Conservation (phyloP, 169 alveolate species). For the Plasmodium inui region DNA sequence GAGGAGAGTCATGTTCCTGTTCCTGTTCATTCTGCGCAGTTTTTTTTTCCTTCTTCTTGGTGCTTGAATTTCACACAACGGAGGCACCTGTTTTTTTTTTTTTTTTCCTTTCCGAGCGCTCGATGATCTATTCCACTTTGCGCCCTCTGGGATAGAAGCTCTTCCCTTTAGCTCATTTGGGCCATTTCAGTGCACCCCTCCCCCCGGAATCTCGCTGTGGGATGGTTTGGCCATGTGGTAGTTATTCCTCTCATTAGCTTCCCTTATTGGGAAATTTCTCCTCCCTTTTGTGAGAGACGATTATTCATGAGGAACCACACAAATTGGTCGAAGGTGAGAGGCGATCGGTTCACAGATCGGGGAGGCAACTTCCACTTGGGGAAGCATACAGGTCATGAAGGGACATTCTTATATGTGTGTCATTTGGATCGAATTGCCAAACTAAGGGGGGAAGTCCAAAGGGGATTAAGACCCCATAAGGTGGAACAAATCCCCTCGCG, state of each 20-base stretch:
- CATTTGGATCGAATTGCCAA: not conserved
- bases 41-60: not conserved
- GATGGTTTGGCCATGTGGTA: not conserved
- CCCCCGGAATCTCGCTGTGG: not conserved
- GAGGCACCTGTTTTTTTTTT: too few species aligned
- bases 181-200: not conserved
- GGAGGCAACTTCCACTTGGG: not conserved
- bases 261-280: not conserved
- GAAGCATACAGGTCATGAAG: not conserved
- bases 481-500: not conserved
- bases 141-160: not conserved
- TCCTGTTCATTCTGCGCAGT: not conserved
- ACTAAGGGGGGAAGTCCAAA: too few species aligned
- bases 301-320: not conserved
- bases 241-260: not conserved
- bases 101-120: not conserved
- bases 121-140: not conserved
- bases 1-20: not conserved
- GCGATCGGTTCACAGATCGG: not conserved
- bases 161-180: not conserved
- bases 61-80: too few species aligned
- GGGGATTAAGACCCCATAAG: not conserved
- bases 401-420: not conserved
- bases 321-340: not conserved
- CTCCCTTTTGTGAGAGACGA: not conserved